Conservation (phyloP, 2,329 filamentous ascomycete genomes). For the Tolypocladium ovalisporum region DNA sequence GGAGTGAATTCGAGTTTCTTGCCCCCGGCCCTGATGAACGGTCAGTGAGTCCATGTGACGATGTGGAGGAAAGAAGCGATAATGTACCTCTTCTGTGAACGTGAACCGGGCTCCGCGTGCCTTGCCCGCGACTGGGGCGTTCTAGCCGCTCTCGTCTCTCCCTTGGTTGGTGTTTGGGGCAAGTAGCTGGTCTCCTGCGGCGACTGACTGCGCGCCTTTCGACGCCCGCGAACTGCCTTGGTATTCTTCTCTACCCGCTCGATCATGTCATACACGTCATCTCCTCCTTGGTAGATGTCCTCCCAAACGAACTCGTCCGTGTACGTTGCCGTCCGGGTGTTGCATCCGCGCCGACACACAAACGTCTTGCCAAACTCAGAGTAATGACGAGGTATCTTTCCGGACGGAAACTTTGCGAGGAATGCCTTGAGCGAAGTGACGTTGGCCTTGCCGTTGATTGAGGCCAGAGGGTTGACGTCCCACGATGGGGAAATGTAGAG, state of each 20-base stretch:
- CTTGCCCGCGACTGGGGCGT: constrained; percentile 19
- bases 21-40: constrained; percentile 36
- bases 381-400: constrained; percentile 61
- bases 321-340: constrained; percentile 79
- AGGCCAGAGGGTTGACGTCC: constrained; percentile 76
- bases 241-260: constrained; percentile 61
- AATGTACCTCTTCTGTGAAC: constrained; percentile 17
- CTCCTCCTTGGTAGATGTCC: constrained; percentile 59
- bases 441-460: constrained; percentile 81
- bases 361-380: constrained; percentile 78
- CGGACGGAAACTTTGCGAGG: constrained; percentile 57
- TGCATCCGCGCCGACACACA: constrained; percentile 80
- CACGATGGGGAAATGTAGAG: constrained; percentile 82
- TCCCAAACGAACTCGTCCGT: constrained; percentile 92
- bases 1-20: constrained; percentile 93
- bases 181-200: constrained; percentile 19
- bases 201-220: constrained; percentile 19
- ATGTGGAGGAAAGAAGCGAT: background rate
- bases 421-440: constrained; percentile 67
- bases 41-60: constrained; percentile 14
- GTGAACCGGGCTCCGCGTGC: constrained; percentile 20
- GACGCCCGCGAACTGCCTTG: constrained; percentile 44
- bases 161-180: constrained; percentile 26
- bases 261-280: constrained; percentile 53
- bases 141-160: constrained; percentile 13